phyloP scores from a whole-genome alignment of 176 grass and related monocot species.

The Aegilops longissima region DNA sequence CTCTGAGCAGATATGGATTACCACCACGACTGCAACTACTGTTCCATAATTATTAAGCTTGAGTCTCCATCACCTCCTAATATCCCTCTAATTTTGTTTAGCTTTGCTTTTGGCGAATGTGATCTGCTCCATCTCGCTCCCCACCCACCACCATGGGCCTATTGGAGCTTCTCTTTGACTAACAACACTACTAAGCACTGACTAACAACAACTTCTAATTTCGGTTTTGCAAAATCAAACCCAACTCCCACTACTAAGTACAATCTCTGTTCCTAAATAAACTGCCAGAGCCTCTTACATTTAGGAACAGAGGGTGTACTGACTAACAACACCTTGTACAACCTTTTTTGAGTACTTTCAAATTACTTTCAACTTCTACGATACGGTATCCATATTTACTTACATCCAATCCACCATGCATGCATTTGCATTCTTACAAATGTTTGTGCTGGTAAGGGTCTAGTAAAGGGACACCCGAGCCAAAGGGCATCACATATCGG shows the following conservation, averaged over 20 bases:
- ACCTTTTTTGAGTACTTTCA: neutral
- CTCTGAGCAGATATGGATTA: constrained; percentile 20
- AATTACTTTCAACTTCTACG: neutral
- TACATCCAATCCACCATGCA: neutral
- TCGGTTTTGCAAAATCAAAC: constrained; percentile 2
- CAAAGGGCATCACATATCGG: too few species aligned
- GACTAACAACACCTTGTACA: neutral
- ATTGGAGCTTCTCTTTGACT: constrained; percentile 15
- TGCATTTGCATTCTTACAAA: neutral
- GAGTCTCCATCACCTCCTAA: constrained; percentile 36
- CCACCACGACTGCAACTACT: constrained; percentile 37
- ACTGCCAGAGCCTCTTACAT: too few species aligned
- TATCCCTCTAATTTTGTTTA: constrained; percentile 8
- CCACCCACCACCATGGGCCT: constrained; percentile 49
- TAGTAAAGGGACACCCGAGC: too few species aligned
- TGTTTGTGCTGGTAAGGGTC: neutral
- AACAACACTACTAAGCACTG: too few species aligned
- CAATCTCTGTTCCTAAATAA: too few species aligned
- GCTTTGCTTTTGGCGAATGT: constrained; percentile 11
- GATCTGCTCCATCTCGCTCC: constrained; percentile 50
- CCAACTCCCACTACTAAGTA: constrained; percentile 9
- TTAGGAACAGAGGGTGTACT: neutral
- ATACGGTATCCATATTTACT: neutral
- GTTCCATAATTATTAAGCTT: constrained; percentile 24
- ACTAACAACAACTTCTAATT: neutral